phyloP scores from a whole-genome alignment of 805 yeast genomes.

The Yamadazyma olivae region DNA sequence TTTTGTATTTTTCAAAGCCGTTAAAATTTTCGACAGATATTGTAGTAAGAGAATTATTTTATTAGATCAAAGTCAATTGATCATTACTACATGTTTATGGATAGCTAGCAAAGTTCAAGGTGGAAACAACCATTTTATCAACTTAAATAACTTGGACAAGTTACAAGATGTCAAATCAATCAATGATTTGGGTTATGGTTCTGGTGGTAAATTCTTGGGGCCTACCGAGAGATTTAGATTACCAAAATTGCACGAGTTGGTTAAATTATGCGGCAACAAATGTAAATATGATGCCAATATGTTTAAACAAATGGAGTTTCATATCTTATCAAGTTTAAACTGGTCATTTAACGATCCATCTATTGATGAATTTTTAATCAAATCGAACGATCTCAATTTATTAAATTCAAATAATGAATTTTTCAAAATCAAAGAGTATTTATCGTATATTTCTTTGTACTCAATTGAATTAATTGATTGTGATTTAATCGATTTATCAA shows the following conservation, averaged over 20 bases:
- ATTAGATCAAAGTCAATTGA: constrained; percentile 83
- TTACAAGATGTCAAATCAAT: constrained; percentile 26
- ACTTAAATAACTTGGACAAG: constrained; percentile 28
- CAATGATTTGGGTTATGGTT: constrained; percentile 39
- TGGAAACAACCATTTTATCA: constrained; percentile 66
- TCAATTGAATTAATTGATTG: constrained; percentile 42
- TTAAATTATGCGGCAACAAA: constrained; percentile 64
- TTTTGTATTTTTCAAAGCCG: constrained; percentile 63
- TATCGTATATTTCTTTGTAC: constrained; percentile 48
- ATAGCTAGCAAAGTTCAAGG: constrained; percentile 83
- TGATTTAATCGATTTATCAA: constrained; percentile 23
- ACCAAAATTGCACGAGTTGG: constrained; percentile 70
- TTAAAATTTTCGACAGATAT: constrained; percentile 83
- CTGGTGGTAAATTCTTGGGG: constrained; percentile 60
- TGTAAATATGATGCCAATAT: constrained; percentile 47
- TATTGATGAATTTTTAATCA: constrained; percentile 35
- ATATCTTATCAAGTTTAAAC: constrained; percentile 42
- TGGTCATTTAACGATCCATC: constrained; percentile 70
- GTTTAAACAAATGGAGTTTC: constrained; percentile 64
- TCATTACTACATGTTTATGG: constrained; percentile 92
- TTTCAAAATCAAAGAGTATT: constrained; percentile 47
- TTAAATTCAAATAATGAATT: constrained; percentile 23
- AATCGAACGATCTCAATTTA: constrained; percentile 33
- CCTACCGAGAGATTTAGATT: constrained; percentile 74
- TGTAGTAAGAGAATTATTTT: constrained; percentile 83